These are phyloP conservation scores for Letharia lupina DNA, from an alignment of 495 filamentous ascomycete species.

Conservation along the genomic window DNA sequence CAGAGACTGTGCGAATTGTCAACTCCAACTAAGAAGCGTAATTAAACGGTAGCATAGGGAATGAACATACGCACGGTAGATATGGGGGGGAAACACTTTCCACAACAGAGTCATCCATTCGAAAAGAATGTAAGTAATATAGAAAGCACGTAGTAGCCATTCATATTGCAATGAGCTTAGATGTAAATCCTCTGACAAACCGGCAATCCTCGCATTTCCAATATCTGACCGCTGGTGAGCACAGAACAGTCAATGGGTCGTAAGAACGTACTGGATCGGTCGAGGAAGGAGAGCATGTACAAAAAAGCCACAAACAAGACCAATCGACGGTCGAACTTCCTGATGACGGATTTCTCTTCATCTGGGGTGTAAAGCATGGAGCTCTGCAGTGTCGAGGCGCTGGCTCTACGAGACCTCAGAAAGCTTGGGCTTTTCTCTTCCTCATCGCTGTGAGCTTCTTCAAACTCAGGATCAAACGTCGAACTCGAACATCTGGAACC, in stretches of 20 bases:
- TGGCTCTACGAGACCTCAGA: slow-evolving; percentile 23
- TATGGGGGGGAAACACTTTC: slow-evolving; percentile 47
- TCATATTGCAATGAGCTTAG: slow-evolving; percentile 51
- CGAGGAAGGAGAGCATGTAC: slow-evolving; percentile 75
- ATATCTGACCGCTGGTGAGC: slow-evolving; percentile 47
- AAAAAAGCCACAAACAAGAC: slow-evolving; percentile 73
- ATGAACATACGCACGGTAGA: slow-evolving; percentile 41
- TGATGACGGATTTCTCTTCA: slow-evolving; percentile 64
- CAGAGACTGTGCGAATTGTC: slow-evolving; percentile 33
- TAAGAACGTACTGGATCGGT: slow-evolving; percentile 57
- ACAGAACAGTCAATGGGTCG: background rate
- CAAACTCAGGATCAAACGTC: background rate
- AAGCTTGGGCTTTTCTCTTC: background rate
- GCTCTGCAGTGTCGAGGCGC: slow-evolving; percentile 37
- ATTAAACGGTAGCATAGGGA: no score
- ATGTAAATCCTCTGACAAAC: slow-evolving; percentile 56
- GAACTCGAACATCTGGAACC: background rate
- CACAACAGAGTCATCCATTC: slow-evolving; percentile 65
- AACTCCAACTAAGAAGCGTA: slow-evolving; percentile 9
- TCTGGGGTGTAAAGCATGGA: slow-evolving; percentile 62
- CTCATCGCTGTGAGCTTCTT: background rate
- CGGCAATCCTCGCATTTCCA: slow-evolving; percentile 70
- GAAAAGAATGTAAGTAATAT: slow-evolving; percentile 66
- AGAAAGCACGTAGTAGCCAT: slow-evolving; percentile 59
- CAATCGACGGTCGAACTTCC: slow-evolving; percentile 64